Evolutionary conservation across 2,329 filamentous ascomycete genomes (phyloP).

Genomic region (Onygenales sp.): DNA sequence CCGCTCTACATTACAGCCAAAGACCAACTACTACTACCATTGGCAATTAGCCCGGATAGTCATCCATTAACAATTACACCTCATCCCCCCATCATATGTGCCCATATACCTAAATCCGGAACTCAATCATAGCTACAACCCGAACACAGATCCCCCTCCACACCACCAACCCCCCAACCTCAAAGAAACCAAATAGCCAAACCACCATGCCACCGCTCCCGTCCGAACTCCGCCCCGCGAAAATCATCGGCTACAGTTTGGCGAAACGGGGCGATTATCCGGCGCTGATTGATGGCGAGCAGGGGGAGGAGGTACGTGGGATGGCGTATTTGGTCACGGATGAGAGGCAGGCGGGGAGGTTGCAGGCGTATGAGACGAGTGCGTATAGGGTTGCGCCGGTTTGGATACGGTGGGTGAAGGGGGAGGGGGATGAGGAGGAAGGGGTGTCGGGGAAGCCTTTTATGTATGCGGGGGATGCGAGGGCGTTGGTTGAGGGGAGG

Average conservation of each 20-base stretch:
- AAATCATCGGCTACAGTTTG: constrained; percentile 5
- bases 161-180: no score
- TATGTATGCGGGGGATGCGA: constrained; percentile 5
- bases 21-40: no score
- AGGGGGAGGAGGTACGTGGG: not conserved
- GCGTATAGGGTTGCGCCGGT: not conserved
- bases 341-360: constrained; percentile 1
- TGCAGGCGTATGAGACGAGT: constrained; percentile 6
- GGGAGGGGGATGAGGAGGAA: not conserved
- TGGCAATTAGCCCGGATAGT: no score
- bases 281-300: constrained; percentile 4
- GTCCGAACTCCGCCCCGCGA: not conserved
- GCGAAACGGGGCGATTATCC: constrained; percentile 8
- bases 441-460: not conserved
- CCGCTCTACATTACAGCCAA: no score
- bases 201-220: not conserved
- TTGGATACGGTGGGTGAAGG: constrained; percentile 3
- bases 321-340: not conserved
- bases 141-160: no score
- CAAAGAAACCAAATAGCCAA: not conserved
- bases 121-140: no score
- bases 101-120: no score
- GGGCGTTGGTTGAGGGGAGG: constrained; percentile 1
- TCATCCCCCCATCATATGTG: no score
- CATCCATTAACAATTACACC: no score